Base-by-base conservation (phyloP, 331 rosid genomes). In the Dryas integrifolia region DNA sequence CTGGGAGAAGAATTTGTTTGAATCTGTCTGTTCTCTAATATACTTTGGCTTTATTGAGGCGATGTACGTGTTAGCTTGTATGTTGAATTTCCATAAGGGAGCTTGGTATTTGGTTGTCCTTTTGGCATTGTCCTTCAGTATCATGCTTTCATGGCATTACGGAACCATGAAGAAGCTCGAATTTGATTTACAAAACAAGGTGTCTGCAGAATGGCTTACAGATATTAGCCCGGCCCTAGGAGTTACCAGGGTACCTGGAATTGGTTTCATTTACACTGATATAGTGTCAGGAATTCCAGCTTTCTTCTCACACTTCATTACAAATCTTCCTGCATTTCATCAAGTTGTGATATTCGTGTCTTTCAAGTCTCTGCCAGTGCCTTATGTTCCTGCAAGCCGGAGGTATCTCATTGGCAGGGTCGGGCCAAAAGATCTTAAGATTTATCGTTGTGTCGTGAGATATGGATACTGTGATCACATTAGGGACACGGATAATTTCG, bases 311-410 rank as follows among this genome's bases (percentile, higher is more conserved):
- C 97, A 89, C 70, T 91, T 91, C 65, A 87, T 91, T 9, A 84
- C 96, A 1, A 91, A 91, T 59, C 88, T 89, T 70, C 97, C 97
- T 50, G 91, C 96, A 21, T 91, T 83, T 79, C 97, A 91, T 80
- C 91, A 86, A 79, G 90, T 91, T 30, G 30, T 91, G 75, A 91
- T 91, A 78, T 76, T 89, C 58, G 92, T 89, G 64, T 87, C 97
- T 72, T 91, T 91, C 87, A 89, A 89, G 89, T 81, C 92, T 18
- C 72, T 85, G 45, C 82, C 97, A 0, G 86, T 85, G 82, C 92
- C 96, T 35, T 82, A 76, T 72, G 83, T 91, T 30, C 83, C 83
- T 4, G 81, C 86, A 47, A 82, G 86, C 52, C 85, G 72, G 79
- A 84, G 92, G 81, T 91, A 84, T 67, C 96, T 91, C 56, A 79